phyloP scores from a whole-genome alignment of 495 filamentous ascomycete species.

The Lepidopterella palustris region DNA sequence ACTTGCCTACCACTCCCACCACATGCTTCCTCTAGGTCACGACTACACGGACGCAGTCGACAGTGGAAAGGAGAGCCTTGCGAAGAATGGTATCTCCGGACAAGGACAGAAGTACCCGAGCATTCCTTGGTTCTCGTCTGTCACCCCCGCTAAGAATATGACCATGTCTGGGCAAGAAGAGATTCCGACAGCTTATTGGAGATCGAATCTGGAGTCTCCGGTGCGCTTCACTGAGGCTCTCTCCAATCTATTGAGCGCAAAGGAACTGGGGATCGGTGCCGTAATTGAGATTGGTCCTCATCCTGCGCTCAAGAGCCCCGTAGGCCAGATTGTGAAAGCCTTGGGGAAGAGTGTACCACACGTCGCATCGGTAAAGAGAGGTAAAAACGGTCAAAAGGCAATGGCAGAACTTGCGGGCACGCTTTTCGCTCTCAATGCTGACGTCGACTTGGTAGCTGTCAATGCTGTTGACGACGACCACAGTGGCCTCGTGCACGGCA shows the following conservation, averaged over 20 bases:
- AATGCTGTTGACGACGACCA: background rate
- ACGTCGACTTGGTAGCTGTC: background rate
- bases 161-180: too few relatives aligned
- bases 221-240: conserved; percentile 38
- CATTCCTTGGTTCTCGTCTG: too few relatives aligned
- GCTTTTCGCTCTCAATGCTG: background rate
- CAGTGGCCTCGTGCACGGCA: background rate
- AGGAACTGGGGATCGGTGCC: conserved; percentile 25
- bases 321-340: too few relatives aligned
- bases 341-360: too few relatives aligned
- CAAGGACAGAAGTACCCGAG: too few relatives aligned
- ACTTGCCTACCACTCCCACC: conserved; percentile 56
- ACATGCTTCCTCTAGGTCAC: conserved; percentile 42
- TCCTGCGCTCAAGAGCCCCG: conserved; percentile 51
- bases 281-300: conserved; percentile 58
- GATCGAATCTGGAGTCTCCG: conserved; percentile 39
- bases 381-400: background rate
- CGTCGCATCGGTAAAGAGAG: background rate
- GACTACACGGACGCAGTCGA: conserved; percentile 41
- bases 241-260: conserved; percentile 10
- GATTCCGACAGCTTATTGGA: conserved; percentile 35
- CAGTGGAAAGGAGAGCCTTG: conserved; percentile 30
- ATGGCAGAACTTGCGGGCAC: background rate
- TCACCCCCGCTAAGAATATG: too few relatives aligned
- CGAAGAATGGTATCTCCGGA: too few relatives aligned